phyloP scores from a whole-genome alignment of 805 yeast species.

The Candida incommunis region DNA sequence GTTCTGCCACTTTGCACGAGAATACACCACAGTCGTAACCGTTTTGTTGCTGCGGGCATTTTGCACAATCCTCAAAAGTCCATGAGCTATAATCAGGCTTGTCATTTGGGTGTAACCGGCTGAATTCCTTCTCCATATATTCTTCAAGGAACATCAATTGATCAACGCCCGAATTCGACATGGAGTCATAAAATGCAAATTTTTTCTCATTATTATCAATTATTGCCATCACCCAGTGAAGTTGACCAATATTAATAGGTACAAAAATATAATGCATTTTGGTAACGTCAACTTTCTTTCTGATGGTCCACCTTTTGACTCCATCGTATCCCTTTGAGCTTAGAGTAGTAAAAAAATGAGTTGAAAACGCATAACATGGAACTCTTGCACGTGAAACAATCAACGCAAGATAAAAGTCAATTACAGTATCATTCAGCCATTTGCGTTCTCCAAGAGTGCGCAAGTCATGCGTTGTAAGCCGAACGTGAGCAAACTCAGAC shows the following conservation, averaged over 20 bases:
- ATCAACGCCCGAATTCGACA: slow-evolving; percentile 30
- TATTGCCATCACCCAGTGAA: slow-evolving; percentile 88
- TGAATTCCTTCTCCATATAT: slow-evolving; percentile 19
- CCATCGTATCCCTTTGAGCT: slow-evolving; percentile 60
- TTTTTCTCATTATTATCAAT: slow-evolving; percentile 46
- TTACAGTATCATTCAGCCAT: slow-evolving; percentile 88
- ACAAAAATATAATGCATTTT: slow-evolving; percentile 53
- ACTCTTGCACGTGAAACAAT: slow-evolving; percentile 32
- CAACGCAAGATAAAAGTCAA: slow-evolving; percentile 62
- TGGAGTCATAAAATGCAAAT: slow-evolving; percentile 67
- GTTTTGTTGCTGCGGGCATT: slow-evolving; percentile 77
- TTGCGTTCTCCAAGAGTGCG: slow-evolving; percentile 50
- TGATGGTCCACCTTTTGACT: slow-evolving; percentile 75
- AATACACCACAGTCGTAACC: slow-evolving; percentile 96
- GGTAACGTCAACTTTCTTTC: slow-evolving; percentile 53
- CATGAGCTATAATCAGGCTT: slow-evolving; percentile 4
- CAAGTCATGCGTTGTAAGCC: slow-evolving; percentile 52
- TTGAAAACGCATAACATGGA: slow-evolving; percentile 58
- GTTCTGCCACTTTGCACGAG: slow-evolving; percentile 63
- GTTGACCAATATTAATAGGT: slow-evolving; percentile 71
- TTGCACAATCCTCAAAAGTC: slow-evolving; percentile 11
- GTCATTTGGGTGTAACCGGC: slow-evolving; percentile 25
- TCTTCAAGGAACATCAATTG: slow-evolving; percentile 11
- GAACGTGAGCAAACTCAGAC: not conserved
- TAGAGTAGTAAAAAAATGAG: slow-evolving; percentile 73